A percentile compares a stretch with the other conserved stretches of the same genome.
These are phyloP conservation scores for Boletellus sp. DNA, from an alignment of 1,284 basidiomycete species.

Conservation along the genomic window DNA sequence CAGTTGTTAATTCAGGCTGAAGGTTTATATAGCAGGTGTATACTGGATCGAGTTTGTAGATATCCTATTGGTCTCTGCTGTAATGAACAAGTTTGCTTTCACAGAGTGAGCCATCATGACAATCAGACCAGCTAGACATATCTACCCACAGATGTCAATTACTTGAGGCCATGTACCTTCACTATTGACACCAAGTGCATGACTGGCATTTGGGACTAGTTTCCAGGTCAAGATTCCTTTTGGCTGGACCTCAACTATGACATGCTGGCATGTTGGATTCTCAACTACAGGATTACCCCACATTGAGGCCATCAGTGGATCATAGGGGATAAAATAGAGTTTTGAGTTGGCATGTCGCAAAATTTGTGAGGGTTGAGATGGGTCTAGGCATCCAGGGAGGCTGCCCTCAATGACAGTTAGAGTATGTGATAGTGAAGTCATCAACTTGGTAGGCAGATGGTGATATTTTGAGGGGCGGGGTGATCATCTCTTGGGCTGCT, in stretches of 20 bases:
- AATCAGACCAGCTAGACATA: not conserved
- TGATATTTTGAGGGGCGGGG: too few species aligned
- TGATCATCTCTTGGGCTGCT: too few species aligned
- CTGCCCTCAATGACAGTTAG: not conserved
- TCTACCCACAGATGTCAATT: not conserved
- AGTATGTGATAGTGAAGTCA: too few species aligned
- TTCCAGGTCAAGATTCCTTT: not conserved
- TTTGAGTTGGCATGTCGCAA: too few species aligned
- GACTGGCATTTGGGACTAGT: not conserved
- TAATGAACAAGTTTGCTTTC: not conserved
- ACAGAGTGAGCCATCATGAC: not conserved
- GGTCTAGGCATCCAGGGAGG: not conserved
- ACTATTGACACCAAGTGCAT: not conserved
- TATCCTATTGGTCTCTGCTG: constrained; percentile 6
- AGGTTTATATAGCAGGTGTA: constrained; percentile 2
- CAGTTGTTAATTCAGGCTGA: not conserved
- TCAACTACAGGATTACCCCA: not conserved
- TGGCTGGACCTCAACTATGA: not conserved
- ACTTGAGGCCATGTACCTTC: not conserved
- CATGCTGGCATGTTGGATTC: not conserved
- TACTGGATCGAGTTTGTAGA: constrained; percentile 4
- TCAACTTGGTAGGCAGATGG: too few species aligned
- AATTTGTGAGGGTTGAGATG: not conserved
- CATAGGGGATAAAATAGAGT: not conserved
- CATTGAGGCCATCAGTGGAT: not conserved